A percentile compares a stretch with the other conserved stretches of the same genome.
Evolutionary conservation across 352 stramenopile species (phyloP).

Genomic region (Phytophthora fragariae): DNA sequence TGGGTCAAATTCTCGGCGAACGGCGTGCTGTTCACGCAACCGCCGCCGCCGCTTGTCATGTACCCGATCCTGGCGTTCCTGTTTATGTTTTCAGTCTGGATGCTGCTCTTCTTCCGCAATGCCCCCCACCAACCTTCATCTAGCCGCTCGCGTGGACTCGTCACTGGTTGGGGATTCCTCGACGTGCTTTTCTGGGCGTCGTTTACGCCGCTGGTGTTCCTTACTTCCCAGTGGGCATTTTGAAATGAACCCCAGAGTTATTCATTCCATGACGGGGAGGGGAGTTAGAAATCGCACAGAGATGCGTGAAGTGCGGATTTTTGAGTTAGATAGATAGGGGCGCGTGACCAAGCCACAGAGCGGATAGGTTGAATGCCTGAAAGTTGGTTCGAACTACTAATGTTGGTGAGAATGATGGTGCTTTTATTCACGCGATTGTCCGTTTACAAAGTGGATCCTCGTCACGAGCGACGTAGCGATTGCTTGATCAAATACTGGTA

Average conservation of each 20-base stretch:
- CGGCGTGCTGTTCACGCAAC: slow-evolving; percentile 64
- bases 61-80: slow-evolving; percentile 70
- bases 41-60: slow-evolving; percentile 62
- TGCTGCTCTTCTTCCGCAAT: slow-evolving; percentile 76
- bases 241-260: slow-evolving; percentile 22
- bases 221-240: slow-evolving; percentile 88
- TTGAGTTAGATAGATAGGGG: too few relatives aligned
- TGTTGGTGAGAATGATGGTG: too few relatives aligned
- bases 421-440: too few relatives aligned
- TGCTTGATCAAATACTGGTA: too few relatives aligned
- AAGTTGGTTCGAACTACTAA: too few relatives aligned
- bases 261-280: too few relatives aligned
- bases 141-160: slow-evolving; percentile 26
- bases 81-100: slow-evolving; percentile 79
- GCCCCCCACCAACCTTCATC: slow-evolving; percentile 16
- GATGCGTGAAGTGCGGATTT: too few relatives aligned
- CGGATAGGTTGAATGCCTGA: too few relatives aligned
- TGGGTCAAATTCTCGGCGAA: slow-evolving; percentile 84
- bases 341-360: too few relatives aligned
- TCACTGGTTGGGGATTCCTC: slow-evolving; percentile 64
- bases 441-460: too few relatives aligned
- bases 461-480: too few relatives aligned
- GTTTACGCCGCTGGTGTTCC: slow-evolving; percentile 79
- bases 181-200: slow-evolving; percentile 90
- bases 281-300: too few relatives aligned